phyloP scores from a whole-genome alignment of 164 flowering plant species.

The Brasenia schreberi region DNA sequence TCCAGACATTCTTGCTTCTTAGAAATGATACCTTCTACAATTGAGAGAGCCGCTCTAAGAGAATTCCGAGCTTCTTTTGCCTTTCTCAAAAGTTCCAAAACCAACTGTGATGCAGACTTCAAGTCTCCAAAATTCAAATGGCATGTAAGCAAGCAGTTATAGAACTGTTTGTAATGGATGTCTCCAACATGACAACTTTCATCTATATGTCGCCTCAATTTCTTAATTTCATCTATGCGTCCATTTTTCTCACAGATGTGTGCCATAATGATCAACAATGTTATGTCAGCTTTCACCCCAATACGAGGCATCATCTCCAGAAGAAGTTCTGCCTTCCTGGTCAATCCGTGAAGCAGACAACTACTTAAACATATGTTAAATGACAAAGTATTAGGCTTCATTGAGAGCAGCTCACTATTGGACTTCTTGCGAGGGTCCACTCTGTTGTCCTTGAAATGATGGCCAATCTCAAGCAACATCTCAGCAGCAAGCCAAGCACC shows the following conservation, averaged over 20 bases:
- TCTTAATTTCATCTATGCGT: conserved; percentile 70
- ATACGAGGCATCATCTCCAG: conserved; percentile 82
- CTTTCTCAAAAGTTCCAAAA: conserved; percentile 72
- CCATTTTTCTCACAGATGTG: conserved; percentile 91
- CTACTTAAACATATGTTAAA: conserved; percentile 62
- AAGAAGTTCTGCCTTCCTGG: conserved; percentile 87
- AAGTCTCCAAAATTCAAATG: conserved; percentile 87
- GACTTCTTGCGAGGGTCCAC: conserved; percentile 83
- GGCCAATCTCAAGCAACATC: conserved; percentile 77
- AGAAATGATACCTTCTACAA: conserved; percentile 19
- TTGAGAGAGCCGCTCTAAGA: conserved; percentile 39
- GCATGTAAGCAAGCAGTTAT: conserved; percentile 76
- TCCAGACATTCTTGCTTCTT: conserved; percentile 8
- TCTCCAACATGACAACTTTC: conserved; percentile 46
- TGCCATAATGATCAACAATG: conserved; percentile 53
- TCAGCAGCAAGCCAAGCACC: conserved; percentile 80
- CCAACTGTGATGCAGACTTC: conserved; percentile 67
- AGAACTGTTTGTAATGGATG: conserved; percentile 61
- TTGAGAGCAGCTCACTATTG: conserved; percentile 60
- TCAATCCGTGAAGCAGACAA: conserved; percentile 56
- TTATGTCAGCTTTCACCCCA: conserved; percentile 49
- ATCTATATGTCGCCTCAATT: conserved; percentile 69
- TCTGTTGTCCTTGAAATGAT: conserved; percentile 62
- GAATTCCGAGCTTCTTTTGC: conserved; percentile 61
- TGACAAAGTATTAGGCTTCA: conserved; percentile 71